Percentiles rank a stretch among this genome's conserved stretches.
Conservation (phyloP, 2,329 filamentous ascomycete genomes). For the Cercospora sp. region DNA sequence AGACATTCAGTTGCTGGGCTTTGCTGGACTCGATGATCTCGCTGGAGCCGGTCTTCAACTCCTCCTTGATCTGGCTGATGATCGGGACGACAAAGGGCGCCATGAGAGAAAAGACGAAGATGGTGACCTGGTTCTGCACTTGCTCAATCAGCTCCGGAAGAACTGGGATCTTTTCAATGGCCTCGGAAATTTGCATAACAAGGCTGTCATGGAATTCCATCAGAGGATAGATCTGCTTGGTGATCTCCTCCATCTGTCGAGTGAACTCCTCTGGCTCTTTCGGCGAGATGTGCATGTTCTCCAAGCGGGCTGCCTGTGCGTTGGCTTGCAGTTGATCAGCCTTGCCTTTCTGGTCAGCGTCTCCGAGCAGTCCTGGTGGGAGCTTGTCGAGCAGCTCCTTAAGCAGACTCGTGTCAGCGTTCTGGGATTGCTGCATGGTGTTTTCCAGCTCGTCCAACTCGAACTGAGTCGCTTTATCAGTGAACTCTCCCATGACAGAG, state of each 20-base stretch:
- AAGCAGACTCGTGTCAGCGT: slow-evolving; percentile 70
- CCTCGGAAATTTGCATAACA: slow-evolving; percentile 73
- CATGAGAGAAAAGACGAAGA: slow-evolving; percentile 89
- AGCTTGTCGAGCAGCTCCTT: slow-evolving; percentile 79
- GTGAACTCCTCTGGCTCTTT: slow-evolving; percentile 83
- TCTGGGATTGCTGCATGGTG: slow-evolving; percentile 65
- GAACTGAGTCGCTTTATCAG: slow-evolving; percentile 86
- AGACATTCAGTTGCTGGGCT: slow-evolving; percentile 83
- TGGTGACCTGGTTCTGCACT: slow-evolving; percentile 79
- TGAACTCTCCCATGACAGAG: slow-evolving; percentile 76
- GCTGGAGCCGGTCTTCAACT: slow-evolving; percentile 79
- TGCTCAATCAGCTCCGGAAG: slow-evolving; percentile 83
- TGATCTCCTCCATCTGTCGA: slow-evolving; percentile 69
- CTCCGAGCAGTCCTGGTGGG: slow-evolving; percentile 76
- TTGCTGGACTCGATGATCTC: slow-evolving; percentile 85
- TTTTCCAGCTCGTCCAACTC: slow-evolving; percentile 87
- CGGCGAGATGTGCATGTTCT: slow-evolving; percentile 72
- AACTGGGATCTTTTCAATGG: slow-evolving; percentile 82
- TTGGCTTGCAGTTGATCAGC: slow-evolving; percentile 78
- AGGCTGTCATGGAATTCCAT: slow-evolving; percentile 89
- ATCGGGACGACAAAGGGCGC: slow-evolving; percentile 86
- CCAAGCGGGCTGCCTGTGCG: slow-evolving; percentile 71
- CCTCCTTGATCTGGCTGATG: slow-evolving; percentile 80
- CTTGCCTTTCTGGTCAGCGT: slow-evolving; percentile 70
- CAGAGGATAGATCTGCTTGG: slow-evolving; percentile 80